Base-by-base conservation (phyloP, 768 basidiomycete species). In the Strobilomyces echinocephalus region DNA sequence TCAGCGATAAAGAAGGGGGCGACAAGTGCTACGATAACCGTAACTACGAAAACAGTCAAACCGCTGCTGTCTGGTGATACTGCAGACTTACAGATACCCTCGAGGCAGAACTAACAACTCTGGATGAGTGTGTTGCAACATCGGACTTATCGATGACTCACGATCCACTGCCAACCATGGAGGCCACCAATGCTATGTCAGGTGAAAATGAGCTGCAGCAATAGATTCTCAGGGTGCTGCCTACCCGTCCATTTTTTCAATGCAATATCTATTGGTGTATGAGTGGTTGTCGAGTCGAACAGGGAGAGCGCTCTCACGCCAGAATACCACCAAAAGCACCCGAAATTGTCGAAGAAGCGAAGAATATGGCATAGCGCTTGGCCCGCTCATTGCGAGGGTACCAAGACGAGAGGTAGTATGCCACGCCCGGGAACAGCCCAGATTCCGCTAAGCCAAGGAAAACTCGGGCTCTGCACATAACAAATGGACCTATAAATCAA, bases 381-480 rank as follows among this genome's bases (percentile, higher is more conserved):
- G 78, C 82, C 42, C 78, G 78, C 60, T 85, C 83, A 38, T 71
- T 67, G 40, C 79, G 72, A 9, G 80, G 75, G 63, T 88, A 81
- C 83, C 82, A 85, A 44, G 77, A 65, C 3, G 79, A 79, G 31
- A 83, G 62, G 31, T 72, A 74, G 55, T 69, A 79, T 14, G 70
- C 61, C 46, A 75, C 62, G 3, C 72, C 73, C 0, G 74, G 72
- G 47, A 72, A 66, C 10, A 77, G 57, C 41, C 80, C 79, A 30
- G 73, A 69, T 56, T 79, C 79, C 20, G 76, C 66, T 38, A 77
- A 50, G 16, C 78, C 79, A 12, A 80, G 71, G 60, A 79, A 74
- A 46, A 73, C 8, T 14, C 77, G 67, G 20, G 68, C 63, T 8
- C 73, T 77, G 50, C 11, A 33, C 14, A 24, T 1, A 12, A 12